Base-by-base conservation (phyloP, 768 basidiomycete genomes). In the Leccinellum albellum region DNA sequence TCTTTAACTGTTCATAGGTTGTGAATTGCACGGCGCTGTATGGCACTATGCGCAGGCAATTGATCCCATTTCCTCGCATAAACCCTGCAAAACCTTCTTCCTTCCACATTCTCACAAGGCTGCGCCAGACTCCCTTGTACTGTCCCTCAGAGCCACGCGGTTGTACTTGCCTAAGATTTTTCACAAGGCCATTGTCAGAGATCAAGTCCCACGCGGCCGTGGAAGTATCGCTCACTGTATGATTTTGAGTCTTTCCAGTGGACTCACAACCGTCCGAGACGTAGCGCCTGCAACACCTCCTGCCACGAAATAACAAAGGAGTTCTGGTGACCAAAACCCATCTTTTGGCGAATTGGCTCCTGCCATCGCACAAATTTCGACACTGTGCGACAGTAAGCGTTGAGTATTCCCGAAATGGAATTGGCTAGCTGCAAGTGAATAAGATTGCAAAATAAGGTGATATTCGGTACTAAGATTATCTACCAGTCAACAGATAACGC, bases 21-120 rank as follows among this genome's bases (percentile, higher is more conserved):
- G 87, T 88, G 70, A 91, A 91, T 64, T 91, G 89, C 20, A 91
- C 89, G 47, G 89, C 86, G 66, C 89, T 89, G 47, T 98, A 98
- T 13, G 96, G 96, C 62, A 97, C 86, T 64, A 98, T 98, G 56
- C 96, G 81, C 64, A 94, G 64, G 73, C 91, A 93, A 74, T 94
- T 95, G 69, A 95, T 88, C 40, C 87, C 84, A 66, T 98, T 98
- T 4, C 96, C 96, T 62, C 91, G 79, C 94, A 98, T 94, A 72
- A 85, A 94, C 13, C 95, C 96, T 70, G 74, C 82, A 73, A 95
- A 87, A 8, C 96, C 96, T 72, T 98, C 96, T 70, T 98, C 94
- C 61, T 77, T 75, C 90, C 92, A 98, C 79, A 88, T 88, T 60
- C 95, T 84, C 17, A 81, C 80, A 46, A 96, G 81, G 62, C 89